These are phyloP conservation scores for Flaveria robusta DNA, from an alignment of 129 eudicot genomes.

Conservation along the genomic window DNA sequence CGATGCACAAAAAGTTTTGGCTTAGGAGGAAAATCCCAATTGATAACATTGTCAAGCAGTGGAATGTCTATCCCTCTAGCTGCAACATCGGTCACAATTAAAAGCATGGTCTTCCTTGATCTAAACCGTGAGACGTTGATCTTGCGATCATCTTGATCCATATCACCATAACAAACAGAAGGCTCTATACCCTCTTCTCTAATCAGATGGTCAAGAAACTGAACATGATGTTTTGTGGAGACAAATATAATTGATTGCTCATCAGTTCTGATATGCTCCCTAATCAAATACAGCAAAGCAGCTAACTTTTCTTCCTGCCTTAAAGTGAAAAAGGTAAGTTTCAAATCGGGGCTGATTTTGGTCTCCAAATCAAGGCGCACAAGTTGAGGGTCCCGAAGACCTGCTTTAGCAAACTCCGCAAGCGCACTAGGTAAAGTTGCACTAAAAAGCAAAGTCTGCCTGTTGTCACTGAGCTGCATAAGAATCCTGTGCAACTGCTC, in stretches of 20 bases:
- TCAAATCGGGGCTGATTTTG: constrained; percentile 84
- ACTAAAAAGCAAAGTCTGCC: constrained; percentile 95
- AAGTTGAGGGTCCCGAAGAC: constrained; percentile 87
- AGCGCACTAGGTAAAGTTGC: constrained; percentile 95
- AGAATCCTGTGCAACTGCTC: constrained; percentile 86
- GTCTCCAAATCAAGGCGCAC: constrained; percentile 93
- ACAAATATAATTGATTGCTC: no score
- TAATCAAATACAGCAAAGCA: constrained; percentile 75
- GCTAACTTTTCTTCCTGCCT: constrained; percentile 90
- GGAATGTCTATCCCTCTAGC: constrained; percentile 98
- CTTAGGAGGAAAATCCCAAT: constrained; percentile 87
- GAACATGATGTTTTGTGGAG: constrained; percentile 86
- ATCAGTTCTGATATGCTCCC: constrained; percentile 72
- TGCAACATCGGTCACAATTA: constrained; percentile 93
- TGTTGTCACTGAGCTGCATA: constrained; percentile 59
- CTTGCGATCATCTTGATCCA: constrained; percentile 96
- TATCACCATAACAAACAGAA: constrained; percentile 90
- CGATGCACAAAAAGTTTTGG: constrained; percentile 95
- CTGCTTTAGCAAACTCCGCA: constrained; percentile 96
- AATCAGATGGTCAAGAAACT: constrained; percentile 61
- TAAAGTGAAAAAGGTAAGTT: constrained; percentile 72
- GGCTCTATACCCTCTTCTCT: constrained; percentile 77
- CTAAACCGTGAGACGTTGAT: constrained; percentile 69
- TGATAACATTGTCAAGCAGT: constrained; percentile 85
- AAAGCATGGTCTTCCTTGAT: constrained; percentile 77